These are phyloP conservation scores for Papiliotrema laurentii DNA, from an alignment of 1,284 basidiomycete genomes.

Conservation along the genomic window DNA sequence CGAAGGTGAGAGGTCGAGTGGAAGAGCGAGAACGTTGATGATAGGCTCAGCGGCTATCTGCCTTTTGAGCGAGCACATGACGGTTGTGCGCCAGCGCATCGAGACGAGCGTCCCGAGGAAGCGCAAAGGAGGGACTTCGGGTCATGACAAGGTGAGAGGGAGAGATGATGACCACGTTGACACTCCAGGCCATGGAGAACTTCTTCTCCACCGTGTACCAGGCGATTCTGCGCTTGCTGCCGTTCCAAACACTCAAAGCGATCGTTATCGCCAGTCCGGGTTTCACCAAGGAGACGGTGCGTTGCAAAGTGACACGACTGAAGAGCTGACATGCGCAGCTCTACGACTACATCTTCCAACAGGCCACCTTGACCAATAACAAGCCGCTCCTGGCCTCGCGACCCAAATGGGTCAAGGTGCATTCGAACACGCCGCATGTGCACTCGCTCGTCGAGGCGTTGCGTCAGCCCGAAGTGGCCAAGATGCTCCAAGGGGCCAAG, in stretches of 20 bases:
- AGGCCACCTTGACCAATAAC: constrained; percentile 76
- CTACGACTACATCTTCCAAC: constrained; percentile 75
- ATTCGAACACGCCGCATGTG: constrained; percentile 89
- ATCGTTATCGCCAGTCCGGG: constrained; percentile 96
- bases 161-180: constrained; percentile 11
- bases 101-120: constrained; percentile 89
- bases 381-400: constrained; percentile 71
- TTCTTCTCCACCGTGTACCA: constrained; percentile 85
- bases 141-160: constrained; percentile 68
- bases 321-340: constrained; percentile 22
- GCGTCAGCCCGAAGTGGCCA: constrained; percentile 78
- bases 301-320: constrained; percentile 4
- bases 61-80: constrained; percentile 94
- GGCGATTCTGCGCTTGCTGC: constrained; percentile 83
- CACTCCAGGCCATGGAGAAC: constrained; percentile 58
- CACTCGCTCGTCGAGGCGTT: constrained; percentile 93
- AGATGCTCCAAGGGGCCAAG: constrained; percentile 83
- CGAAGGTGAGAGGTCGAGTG: constrained; percentile 57
- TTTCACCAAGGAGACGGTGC: constrained; percentile 84
- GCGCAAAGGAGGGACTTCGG: constrained; percentile 71
- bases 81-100: constrained; percentile 84
- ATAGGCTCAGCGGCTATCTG: constrained; percentile 87
- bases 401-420: constrained; percentile 85
- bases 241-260: constrained; percentile 73
- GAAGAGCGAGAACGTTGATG: neutral